Percentiles rank a stretch among this genome's conserved stretches.
These are phyloP conservation scores for Fusarium acutatum DNA, from an alignment of 2,329 filamentous ascomycete species.

Conservation along the genomic window DNA sequence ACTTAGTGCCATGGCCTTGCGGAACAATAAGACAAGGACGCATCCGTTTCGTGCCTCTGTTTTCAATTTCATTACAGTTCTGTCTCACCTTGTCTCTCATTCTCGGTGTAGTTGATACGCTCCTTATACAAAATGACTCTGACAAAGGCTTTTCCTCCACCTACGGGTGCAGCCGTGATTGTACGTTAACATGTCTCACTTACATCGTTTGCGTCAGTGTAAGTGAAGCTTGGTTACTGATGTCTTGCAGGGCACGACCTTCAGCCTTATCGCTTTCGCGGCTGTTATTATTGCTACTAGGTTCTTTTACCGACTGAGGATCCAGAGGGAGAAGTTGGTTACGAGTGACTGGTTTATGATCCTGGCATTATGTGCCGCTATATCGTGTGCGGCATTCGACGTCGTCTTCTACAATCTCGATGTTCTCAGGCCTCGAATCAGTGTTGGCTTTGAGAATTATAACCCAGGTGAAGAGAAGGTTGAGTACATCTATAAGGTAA, in stretches of 20 bases:
- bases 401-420: conserved; percentile 6
- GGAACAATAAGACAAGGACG: conserved; percentile 15
- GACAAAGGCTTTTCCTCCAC: conserved; percentile 19
- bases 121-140: conserved; percentile 17
- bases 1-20: conserved; percentile 1
- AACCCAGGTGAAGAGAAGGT: conserved; percentile 3
- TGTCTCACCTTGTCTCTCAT: conserved; percentile 13
- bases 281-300: conserved; percentile 3
- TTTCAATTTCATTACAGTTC: neutral
- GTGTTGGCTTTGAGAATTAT: conserved; percentile 16
- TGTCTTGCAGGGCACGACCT: neutral
- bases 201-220: neutral
- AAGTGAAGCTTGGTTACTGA: neutral
- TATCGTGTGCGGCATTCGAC: conserved; percentile 14
- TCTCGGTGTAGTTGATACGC: neutral
- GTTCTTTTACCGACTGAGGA: conserved; percentile 12
- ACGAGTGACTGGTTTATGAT: conserved; percentile 25
- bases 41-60: conserved; percentile 1
- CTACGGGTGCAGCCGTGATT: conserved; percentile 7
- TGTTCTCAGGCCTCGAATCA: conserved; percentile 20
- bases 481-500: conserved; percentile 30
- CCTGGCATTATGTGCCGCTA: conserved; percentile 4
- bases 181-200: conserved; percentile 1
- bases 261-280: conserved; percentile 5
- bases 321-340: conserved; percentile 11